A percentile compares a stretch with the other conserved stretches of the same genome.
Conservation (phyloP, 2,329 filamentous ascomycete genomes). For the Paecilomyces variotii region DNA sequence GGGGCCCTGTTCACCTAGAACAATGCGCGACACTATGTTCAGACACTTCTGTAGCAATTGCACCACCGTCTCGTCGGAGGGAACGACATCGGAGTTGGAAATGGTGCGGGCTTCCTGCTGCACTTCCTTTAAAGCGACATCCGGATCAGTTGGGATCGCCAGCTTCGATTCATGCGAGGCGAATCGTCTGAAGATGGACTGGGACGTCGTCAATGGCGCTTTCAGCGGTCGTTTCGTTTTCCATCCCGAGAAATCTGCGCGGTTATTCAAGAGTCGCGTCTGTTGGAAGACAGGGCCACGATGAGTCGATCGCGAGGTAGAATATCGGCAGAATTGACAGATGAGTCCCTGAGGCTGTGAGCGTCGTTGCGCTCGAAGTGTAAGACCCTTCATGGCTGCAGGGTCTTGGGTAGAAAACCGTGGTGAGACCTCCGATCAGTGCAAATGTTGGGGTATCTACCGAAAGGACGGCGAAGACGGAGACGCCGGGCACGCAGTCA, state of each 20-base stretch:
- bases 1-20: slow-evolving; percentile 17
- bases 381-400: slow-evolving; percentile 27
- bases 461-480: slow-evolving; percentile 17
- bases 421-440: background rate
- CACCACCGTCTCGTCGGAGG: slow-evolving; percentile 26
- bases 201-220: slow-evolving; percentile 2
- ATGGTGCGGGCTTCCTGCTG: slow-evolving; percentile 20
- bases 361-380: slow-evolving; percentile 19
- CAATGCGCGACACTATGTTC: slow-evolving; percentile 22
- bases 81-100: slow-evolving; percentile 21
- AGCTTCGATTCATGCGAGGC: slow-evolving; percentile 10
- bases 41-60: slow-evolving; percentile 28
- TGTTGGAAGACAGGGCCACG: slow-evolving; percentile 14
- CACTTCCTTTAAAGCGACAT: slow-evolving; percentile 23
- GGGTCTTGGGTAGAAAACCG: background rate
- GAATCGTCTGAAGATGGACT: slow-evolving; percentile 9
- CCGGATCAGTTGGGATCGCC: slow-evolving; percentile 6
- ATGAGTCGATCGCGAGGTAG: slow-evolving; percentile 14
- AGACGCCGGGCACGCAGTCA: slow-evolving; percentile 17
- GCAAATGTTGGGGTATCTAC: slow-evolving; percentile 10
- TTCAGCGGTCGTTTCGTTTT: slow-evolving; percentile 8
- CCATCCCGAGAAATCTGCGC: slow-evolving; percentile 10
- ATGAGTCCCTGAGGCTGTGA: slow-evolving; percentile 18
- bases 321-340: slow-evolving; percentile 33
- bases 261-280: slow-evolving; percentile 8